These are phyloP conservation scores for Pneumocystis carinii DNA, from an alignment of 1,139 yeast species.

Conservation along the genomic window DNA sequence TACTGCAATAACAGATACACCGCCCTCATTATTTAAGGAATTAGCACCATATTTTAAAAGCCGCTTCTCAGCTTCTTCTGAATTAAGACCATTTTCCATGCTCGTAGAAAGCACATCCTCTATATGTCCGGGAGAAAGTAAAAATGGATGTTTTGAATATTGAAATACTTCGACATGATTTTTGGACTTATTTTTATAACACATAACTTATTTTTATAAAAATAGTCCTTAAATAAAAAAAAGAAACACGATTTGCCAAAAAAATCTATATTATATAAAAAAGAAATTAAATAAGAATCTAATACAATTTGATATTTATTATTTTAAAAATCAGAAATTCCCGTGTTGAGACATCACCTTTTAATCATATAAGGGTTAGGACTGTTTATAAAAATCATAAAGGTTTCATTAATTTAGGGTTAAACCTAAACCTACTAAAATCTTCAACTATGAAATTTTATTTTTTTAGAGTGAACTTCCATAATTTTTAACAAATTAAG, in stretches of 20 bases:
- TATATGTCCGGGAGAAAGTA: constrained; percentile 7
- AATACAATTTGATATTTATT: too few relatives aligned
- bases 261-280: too few relatives aligned
- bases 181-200: background rate
- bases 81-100: constrained; percentile 35
- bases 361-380: too few relatives aligned
- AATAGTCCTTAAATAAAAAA: background rate
- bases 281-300: too few relatives aligned
- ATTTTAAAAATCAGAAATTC: too few relatives aligned
- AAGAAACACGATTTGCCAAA: background rate
- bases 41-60: constrained; percentile 39
- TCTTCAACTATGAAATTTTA: too few relatives aligned
- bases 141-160: background rate
- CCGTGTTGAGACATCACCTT: too few relatives aligned
- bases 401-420: too few relatives aligned
- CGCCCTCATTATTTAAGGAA: constrained; percentile 44
- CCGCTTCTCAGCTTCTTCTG: constrained; percentile 26
- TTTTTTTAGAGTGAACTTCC: too few relatives aligned
- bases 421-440: too few relatives aligned
- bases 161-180: background rate
- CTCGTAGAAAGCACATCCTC: constrained; percentile 27
- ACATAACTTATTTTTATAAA: background rate
- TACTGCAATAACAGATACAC: constrained; percentile 43
- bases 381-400: too few relatives aligned
- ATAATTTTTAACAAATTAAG: too few relatives aligned